Base-by-base conservation (phyloP, 225 moss, liverwort and hornwort genomes). In the Rhytidiadelphus loreus region DNA sequence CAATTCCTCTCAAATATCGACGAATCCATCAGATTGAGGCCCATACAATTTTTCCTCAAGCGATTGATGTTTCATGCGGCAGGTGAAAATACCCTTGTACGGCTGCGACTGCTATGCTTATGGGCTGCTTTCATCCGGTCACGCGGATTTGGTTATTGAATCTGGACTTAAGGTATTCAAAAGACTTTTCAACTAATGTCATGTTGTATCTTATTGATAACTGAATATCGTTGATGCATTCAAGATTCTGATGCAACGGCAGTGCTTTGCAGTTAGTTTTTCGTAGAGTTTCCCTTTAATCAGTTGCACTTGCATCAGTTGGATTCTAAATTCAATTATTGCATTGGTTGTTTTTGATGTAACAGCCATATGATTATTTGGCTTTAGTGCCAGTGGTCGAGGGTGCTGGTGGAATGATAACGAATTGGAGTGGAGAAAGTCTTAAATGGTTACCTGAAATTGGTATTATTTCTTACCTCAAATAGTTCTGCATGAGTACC, bases 61-160 rank as follows among this genome's bases (percentile, higher is more conserved):
- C 65, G 62, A 68, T 65, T 79, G 74, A 20, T 87, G 29, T 84
- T 55, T 76, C 86, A 52, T 89, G 50, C 59, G 89, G 82, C 93
- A 98, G 98, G 98, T 99, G 88, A 97, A 97, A 91, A 89, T 91
- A 73, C 96, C 98, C 21, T 90, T 98, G 46, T 99, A 99, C 83
- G 98, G 98, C 48, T 99, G 98, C 73, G 98, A 99, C 88, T 99
- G 98, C 83, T 99, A 99, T 87, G 98, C 98, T 30, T 99, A 99
- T 88, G 98, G 98, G 17, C 96, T 99, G 91, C 96, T 99, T 71
- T 93, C 98, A 82, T 96, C 96, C 22, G 98, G 98, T 70, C 93
- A 95, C 83, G 94, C 91, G n/a, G 98, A 99, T 91, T 89, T 99
- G 86, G 95, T 99, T 64, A 90, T 81, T 19, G 81, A 81, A 81